These are phyloP conservation scores for Cladobotryum mycophilum DNA, from an alignment of 2,329 filamentous ascomycete species.

Conservation along the genomic window DNA sequence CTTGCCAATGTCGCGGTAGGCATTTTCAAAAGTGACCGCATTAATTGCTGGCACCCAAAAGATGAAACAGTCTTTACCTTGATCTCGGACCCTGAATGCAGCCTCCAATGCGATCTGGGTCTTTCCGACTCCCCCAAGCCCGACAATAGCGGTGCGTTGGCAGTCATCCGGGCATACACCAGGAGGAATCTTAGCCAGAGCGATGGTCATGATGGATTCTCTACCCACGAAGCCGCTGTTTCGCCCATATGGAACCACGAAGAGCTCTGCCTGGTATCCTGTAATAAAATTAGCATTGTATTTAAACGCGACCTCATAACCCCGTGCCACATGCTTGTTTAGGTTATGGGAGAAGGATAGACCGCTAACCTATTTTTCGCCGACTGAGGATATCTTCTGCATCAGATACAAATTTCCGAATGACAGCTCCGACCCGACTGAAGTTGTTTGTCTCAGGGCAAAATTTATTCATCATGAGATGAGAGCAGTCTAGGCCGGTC, in stretches of 20 bases:
- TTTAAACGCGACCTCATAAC: too few relatives aligned
- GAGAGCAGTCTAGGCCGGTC: too few relatives aligned
- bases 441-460: too few relatives aligned
- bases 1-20: conserved; percentile 27
- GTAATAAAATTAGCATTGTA: too few relatives aligned
- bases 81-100: conserved; percentile 21
- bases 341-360: too few relatives aligned
- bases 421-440: too few relatives aligned
- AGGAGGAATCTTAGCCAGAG: conserved; percentile 12
- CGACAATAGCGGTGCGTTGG: conserved; percentile 21
- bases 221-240: conserved; percentile 19
- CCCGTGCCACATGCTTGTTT: too few relatives aligned
- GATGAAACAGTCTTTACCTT: conserved; percentile 26
- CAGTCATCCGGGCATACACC: conserved; percentile 13
- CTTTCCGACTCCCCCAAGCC: conserved; percentile 30
- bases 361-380: too few relatives aligned
- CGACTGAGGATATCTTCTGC: too few relatives aligned
- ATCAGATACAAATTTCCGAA: too few relatives aligned
- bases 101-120: conserved; percentile 30
- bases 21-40: conserved; percentile 25
- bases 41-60: conserved; percentile 33
- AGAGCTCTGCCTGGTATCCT: too few relatives aligned
- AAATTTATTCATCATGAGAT: too few relatives aligned
- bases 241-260: conserved; percentile 13
- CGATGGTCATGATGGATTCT: conserved; percentile 11